Base-by-base conservation (phyloP, 345 rosid genomes). In the Psidium friedrichsthalianum region DNA sequence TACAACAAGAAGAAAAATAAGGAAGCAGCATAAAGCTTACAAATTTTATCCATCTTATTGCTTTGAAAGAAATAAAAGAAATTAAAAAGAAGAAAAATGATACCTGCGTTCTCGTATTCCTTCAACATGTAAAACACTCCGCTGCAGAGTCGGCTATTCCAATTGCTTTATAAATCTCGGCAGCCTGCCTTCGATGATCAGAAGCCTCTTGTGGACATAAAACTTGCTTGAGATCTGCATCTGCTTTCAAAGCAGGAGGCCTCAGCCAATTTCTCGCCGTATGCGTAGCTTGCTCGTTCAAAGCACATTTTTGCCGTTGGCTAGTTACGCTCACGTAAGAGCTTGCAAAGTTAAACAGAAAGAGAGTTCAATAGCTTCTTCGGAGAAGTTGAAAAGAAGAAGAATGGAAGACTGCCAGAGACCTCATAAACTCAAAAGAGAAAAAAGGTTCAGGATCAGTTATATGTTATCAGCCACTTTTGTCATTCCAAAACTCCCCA, bases 241-340 rank as follows among this genome's bases (percentile, higher is more conserved):
- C 86, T 16, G 91, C 89, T 56, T 86, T 85, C 36, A 90, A 93
- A 49, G 90, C 91, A n/a, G 5, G 86, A n/a, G 51, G 93, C 93
- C 84, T 90, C 89, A 25, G 93, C 89, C 20, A 89, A 55, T 83
- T 82, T 90, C 85, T 89, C 92, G 82, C 93, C 90, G 4, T 88
- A 83, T 3, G 32, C 53, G 82, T 89, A 91, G 21, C 88, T 88
- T 9, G 94, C 93, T 89, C 86, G 91, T 87, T 89, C 90, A 51
- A 93, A 93, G 74, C 94, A 93, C 85, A 83, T 82, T 40, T 89
- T 87, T 44, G 93, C 93, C 93, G 89, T 90, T 78, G 86, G 89
- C 85, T 86, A 93, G 59, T 90, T 91, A 24, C 82, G 69, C 83
- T 89, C 91, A 6, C 51, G 84, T 52, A 91, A 90, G 44, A 93